A percentile compares a stretch with the other conserved stretches of the same genome.
phyloP scores from a whole-genome alignment of 2,329 filamentous ascomycete species.

The Dendryphion nanum region DNA sequence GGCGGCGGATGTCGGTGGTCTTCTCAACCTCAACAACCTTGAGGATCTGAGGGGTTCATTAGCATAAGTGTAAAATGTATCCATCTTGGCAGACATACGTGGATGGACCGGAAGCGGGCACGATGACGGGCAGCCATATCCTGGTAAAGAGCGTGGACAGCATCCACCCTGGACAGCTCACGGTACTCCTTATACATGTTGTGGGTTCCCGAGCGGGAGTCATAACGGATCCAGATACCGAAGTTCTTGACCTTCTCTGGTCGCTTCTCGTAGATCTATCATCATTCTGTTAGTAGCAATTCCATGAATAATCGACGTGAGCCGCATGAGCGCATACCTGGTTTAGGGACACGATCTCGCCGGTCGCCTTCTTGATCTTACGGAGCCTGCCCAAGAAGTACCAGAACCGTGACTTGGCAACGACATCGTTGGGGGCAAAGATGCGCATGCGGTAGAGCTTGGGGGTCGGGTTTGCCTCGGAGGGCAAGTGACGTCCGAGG shows the following conservation, averaged over 20 bases:
- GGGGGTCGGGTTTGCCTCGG: slow-evolving; percentile 93
- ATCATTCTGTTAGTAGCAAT: neutral
- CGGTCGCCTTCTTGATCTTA: slow-evolving; percentile 99
- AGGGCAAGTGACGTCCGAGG: slow-evolving; percentile 98
- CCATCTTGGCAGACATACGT: slow-evolving; percentile 64
- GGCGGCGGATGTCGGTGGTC: slow-evolving; percentile 89
- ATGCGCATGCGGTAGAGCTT: slow-evolving; percentile 99
- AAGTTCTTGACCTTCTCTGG: slow-evolving; percentile 99
- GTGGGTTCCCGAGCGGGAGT: slow-evolving; percentile 99
- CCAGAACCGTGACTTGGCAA: slow-evolving; percentile 99
- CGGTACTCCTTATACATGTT: slow-evolving; percentile 99
- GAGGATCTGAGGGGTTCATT: slow-evolving; percentile 67
- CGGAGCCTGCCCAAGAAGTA: slow-evolving; percentile 99
- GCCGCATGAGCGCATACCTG: slow-evolving; percentile 67
- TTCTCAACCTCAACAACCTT: slow-evolving; percentile 98
- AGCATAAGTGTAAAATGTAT: neutral
- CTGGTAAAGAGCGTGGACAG: slow-evolving; percentile 96
- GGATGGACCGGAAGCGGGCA: slow-evolving; percentile 95
- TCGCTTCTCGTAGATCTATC: slow-evolving; percentile 97
- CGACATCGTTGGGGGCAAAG: slow-evolving; percentile 95
- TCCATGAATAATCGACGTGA: too few species aligned
- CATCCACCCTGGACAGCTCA: slow-evolving; percentile 94
- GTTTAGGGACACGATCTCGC: slow-evolving; percentile 98
- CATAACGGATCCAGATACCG: slow-evolving; percentile 99
- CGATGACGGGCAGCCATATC: slow-evolving; percentile 99